Base-by-base conservation (phyloP, 345 rosid genomes). In the Eucalyptus regnans region DNA sequence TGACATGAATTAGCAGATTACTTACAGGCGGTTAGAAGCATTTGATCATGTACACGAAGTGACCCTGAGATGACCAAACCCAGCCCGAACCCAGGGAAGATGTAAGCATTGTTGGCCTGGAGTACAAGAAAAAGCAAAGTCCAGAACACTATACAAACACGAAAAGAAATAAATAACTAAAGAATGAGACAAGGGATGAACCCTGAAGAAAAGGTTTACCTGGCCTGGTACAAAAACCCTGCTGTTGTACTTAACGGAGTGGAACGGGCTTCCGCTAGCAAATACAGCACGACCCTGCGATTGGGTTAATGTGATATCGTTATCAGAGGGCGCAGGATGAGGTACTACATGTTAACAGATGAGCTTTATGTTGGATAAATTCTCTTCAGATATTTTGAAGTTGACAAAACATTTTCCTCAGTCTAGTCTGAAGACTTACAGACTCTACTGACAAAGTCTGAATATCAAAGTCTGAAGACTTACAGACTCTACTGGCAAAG, bases 261-360 rank as follows among this genome's bases (percentile, higher is more conserved):
- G 97, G 89, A 97, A 98, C 25, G 98, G 99, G 91, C 99, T 98
- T 92, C 99, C 99, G 90, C 99, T 97, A 13, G 99, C 97, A 87
- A 94, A 98, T 80, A 98, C 97, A 15, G 98, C 99, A 90, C 94
- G 93, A 15, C 99, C 99, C 99, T 98, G 93, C 9, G 18, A 1
- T 86, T 50, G 41, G 71, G 27, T 66, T 31, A 31, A 22, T 41
- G 15, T 31, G 50, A 54, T 58, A 46, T 43, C 0, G 64, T 48
- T 64, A 44, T 46, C 27, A 79, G 54, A 79, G 54, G 13, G 37
- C 43, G 27, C 81, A 18, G 46, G 46, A 37, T 37, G 25, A 71
- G 46, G 81, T 71, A 18, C 46, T 71, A 43, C 25, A 80, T 81
- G 6, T 33, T 49, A 7, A 37, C 33, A 17, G 41, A 60, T 15